Base-by-base conservation (phyloP, 2,329 filamentous ascomycete genomes). In the Pochonia chlamydosporia region DNA sequence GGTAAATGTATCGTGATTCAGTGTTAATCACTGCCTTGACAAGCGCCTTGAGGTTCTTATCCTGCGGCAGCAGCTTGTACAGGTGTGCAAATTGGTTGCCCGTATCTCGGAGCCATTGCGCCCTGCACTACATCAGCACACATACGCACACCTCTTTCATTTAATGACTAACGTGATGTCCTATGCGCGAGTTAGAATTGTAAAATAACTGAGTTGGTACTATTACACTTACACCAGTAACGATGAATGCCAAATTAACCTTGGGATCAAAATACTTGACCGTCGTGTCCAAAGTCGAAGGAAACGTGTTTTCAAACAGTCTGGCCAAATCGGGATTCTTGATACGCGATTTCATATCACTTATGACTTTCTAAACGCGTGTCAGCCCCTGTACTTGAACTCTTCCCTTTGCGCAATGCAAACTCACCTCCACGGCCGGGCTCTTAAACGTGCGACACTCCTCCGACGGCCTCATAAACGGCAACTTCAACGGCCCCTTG, bases 261-360 rank as follows among this genome's bases (percentile, higher is more conserved):
- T 83, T 76, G 6, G 79, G 65, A 21, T 74, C 80, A 58, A 89
- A 85, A 85, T 87, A 93, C 54, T 84, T 78, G 47, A 93, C 79
- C 2, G 87, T 91, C 1, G 88, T 91, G 58, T 93, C 88, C 18
- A 92, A 70, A 1, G 88, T 92, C 56, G 90, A 92, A 0, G 88
- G 86, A 52, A 87, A 91, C 2, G 86, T 85, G 62, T 93, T 93
- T 57, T 89, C 85, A 60, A 95, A 93, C 10, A 95, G 72, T 24
- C 87, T 80, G 33, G 85, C 87, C 23, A 95, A 75, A 59, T 93
- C 89, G 3, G 70, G 72, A 52, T 77, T 69, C 36, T 61, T 59
- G 44, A 75, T 69, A 5, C 63, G 57, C 5, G 54, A 51, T 55
- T 63, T 68, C 61, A 75, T 66, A n/a, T 60, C 54, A 10, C 46